A percentile compares a stretch with the other conserved stretches of the same genome.
phyloP scores from a whole-genome alignment of 257 asterid genomes.

The Solanum appendiculatum region DNA sequence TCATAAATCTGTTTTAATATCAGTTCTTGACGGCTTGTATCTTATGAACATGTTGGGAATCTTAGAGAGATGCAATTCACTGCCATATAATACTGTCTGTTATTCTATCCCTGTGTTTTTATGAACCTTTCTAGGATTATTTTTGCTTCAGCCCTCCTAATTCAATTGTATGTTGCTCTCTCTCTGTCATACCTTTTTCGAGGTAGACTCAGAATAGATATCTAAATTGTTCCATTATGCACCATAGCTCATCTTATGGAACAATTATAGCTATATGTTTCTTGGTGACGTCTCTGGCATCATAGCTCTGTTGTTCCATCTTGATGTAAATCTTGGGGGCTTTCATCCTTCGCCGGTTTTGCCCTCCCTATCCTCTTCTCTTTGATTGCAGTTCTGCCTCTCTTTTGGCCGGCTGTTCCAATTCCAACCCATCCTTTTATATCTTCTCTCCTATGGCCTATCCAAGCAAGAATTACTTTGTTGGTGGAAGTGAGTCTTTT shows the following conservation, averaged over 20 bases:
- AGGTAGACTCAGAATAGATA: background rate
- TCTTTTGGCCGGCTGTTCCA: background rate
- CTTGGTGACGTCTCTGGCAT: background rate
- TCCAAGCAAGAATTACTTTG: too few species aligned
- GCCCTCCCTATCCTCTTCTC: too few species aligned
- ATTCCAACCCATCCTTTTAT: background rate
- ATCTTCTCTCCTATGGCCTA: background rate
- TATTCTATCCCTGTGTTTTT: background rate
- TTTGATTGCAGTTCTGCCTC: background rate
- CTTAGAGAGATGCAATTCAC: background rate
- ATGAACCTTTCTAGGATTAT: background rate
- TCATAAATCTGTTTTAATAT: background rate
- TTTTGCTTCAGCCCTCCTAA: background rate
- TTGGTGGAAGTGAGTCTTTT: too few species aligned
- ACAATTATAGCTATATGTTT: background rate
- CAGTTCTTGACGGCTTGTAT: background rate
- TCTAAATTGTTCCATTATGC: background rate
- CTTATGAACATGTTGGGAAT: background rate
- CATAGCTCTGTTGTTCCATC: background rate
- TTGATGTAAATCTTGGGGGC: background rate
- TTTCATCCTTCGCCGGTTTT: background rate
- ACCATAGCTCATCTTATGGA: background rate
- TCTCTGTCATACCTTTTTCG: background rate
- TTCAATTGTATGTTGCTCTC: background rate
- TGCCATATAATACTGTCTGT: background rate